Evolutionary conservation across 768 basidiomycete genomes (phyloP).

Genomic region (Lyophyllum decastes): DNA sequence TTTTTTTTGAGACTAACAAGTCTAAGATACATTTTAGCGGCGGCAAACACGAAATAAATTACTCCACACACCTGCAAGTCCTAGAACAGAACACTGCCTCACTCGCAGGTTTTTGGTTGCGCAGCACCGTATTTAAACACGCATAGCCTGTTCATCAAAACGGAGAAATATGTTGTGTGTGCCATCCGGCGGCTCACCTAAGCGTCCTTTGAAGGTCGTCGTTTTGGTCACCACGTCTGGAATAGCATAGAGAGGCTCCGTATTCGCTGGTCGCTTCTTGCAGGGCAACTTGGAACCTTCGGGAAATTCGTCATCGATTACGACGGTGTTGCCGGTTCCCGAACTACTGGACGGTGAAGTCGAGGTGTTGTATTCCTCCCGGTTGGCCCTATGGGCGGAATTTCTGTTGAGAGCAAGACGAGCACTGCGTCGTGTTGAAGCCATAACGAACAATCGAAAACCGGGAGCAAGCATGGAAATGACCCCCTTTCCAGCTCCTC

Average conservation of each 20-base stretch:
- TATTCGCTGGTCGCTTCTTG: constrained; percentile 30
- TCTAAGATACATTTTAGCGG: constrained; percentile 29
- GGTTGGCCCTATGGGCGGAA: neutral
- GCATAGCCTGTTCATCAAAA: constrained; percentile 56
- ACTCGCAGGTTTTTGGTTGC: constrained; percentile 64
- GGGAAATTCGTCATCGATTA: neutral
- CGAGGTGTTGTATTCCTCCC: neutral
- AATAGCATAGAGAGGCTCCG: constrained; percentile 65
- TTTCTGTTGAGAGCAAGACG: constrained; percentile 6
- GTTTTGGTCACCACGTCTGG: constrained; percentile 43
- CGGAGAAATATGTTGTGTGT: no score
- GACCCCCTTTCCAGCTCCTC: no score
- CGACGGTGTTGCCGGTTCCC: neutral
- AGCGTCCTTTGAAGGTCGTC: neutral
- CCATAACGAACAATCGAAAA: neutral
- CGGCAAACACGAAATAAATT: neutral
- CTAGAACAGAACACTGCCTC: constrained; percentile 76
- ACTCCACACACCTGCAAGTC: constrained; percentile 52
- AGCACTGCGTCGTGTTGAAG: constrained; percentile 5
- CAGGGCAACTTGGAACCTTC: constrained; percentile 18
- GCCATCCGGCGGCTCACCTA: neutral
- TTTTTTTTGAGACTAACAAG: constrained; percentile 79
- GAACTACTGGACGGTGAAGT: neutral
- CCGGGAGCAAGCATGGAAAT: neutral
- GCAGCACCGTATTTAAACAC: constrained; percentile 82